phyloP scores from a whole-genome alignment of 352 stramenopile species.

The Aphanomyces cochlioides region DNA sequence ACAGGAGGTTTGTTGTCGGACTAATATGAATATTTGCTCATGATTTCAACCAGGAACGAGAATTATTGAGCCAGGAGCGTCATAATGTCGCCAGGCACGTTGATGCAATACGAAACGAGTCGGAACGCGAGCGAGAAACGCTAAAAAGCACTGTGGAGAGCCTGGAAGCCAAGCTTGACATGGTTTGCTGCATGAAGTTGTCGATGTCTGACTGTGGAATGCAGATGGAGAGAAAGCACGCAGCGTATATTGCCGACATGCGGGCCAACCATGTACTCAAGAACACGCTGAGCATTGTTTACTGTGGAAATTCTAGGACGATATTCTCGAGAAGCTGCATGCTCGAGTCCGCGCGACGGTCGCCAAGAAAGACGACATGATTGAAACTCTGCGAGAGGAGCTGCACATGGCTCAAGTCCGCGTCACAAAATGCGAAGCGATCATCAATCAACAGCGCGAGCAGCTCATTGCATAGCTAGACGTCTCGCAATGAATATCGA shows the following conservation, averaged over 20 bases:
- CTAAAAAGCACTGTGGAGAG: neutral
- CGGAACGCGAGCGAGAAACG: neutral
- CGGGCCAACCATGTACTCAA: conserved; percentile 15
- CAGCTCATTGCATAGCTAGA: conserved; percentile 38
- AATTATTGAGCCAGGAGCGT: neutral
- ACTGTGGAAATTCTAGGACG: conserved; percentile 43
- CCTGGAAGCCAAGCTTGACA: conserved; percentile 8
- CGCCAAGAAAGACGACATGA: conserved; percentile 61
- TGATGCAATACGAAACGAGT: neutral
- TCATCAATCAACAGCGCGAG: conserved; percentile 68
- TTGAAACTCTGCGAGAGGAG: conserved; percentile 61
- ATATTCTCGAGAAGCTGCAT: conserved; percentile 55
- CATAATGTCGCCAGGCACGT: neutral
- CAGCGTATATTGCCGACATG: neutral
- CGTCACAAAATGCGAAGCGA: conserved; percentile 64
- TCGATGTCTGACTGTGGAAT: neutral
- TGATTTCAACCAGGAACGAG: neutral
- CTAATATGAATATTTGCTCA: too few species aligned
- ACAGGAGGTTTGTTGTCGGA: neutral
- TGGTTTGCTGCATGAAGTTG: neutral
- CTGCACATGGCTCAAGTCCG: conserved; percentile 67
- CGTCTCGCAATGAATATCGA: neutral
- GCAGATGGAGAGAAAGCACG: conserved; percentile 16
- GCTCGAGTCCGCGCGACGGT: conserved; percentile 66
- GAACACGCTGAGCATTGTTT: neutral